These are phyloP conservation scores for Dipodascus albidus DNA, from an alignment of 805 yeast genomes.

Conservation along the genomic window DNA sequence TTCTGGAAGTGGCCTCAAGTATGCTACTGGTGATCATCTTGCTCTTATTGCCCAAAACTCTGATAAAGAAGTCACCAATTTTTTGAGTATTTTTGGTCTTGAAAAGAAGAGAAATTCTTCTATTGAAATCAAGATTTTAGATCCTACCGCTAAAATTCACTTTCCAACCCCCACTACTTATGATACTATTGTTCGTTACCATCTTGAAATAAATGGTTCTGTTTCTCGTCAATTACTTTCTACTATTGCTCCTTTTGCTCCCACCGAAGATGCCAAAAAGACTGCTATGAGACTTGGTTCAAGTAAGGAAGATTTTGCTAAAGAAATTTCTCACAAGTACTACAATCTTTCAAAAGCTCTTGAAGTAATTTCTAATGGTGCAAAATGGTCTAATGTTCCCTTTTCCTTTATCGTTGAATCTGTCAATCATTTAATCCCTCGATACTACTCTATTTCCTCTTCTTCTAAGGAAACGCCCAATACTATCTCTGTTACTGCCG, in stretches of 20 bases:
- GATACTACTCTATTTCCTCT: conserved; percentile 93
- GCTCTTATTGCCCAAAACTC: conserved; percentile 93
- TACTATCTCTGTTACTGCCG: conserved; percentile 76
- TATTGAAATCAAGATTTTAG: conserved; percentile 56
- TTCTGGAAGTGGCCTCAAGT: conserved; percentile 59
- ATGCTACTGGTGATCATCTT: conserved; percentile 91
- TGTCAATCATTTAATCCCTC: conserved; percentile 74
- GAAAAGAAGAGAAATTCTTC: conserved; percentile 39
- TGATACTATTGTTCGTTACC: conserved; percentile 74
- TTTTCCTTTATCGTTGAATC: conserved; percentile 77
- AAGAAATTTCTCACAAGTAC: conserved; percentile 46
- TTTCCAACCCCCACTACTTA: conserved; percentile 63
- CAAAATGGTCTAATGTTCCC: conserved; percentile 68
- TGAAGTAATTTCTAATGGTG: conserved; percentile 45
- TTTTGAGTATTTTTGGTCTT: conserved; percentile 54
- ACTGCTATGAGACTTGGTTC: conserved; percentile 42
- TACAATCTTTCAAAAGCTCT: conserved; percentile 71
- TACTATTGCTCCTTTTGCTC: conserved; percentile 72
- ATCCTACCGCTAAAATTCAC: conserved; percentile 34
- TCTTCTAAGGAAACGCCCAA: conserved; percentile 70
- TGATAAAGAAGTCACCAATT: conserved; percentile 56
- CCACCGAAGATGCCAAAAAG: conserved; percentile 44
- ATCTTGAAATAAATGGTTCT: conserved; percentile 85
- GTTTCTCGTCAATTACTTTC: conserved; percentile 80
- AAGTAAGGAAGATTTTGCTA: conserved; percentile 59